phyloP scores from a whole-genome alignment of 495 filamentous ascomycete species.

The Trichoderma virens region DNA sequence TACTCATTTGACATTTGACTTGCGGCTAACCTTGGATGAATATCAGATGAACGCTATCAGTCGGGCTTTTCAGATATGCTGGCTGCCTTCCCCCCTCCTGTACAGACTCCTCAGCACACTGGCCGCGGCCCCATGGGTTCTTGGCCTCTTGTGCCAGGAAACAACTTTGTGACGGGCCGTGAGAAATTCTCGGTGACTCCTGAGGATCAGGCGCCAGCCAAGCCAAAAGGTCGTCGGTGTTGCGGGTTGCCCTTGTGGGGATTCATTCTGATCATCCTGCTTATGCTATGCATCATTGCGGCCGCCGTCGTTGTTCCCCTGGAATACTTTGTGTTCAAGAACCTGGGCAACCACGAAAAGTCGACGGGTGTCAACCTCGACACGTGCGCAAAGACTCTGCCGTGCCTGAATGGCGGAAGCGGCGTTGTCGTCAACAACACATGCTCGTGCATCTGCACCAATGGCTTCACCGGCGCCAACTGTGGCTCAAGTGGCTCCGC shows the following conservation, averaged over 20 bases:
- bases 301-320: slow-evolving; percentile 84
- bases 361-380: slow-evolving; percentile 25
- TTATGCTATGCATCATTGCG: slow-evolving; percentile 68
- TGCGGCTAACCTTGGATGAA: neutral
- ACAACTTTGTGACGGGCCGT: slow-evolving; percentile 5
- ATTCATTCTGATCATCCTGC: slow-evolving; percentile 61
- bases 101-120: slow-evolving; percentile 47
- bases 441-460: slow-evolving; percentile 81
- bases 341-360: slow-evolving; percentile 23
- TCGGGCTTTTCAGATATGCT: slow-evolving; percentile 79
- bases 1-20: neutral
- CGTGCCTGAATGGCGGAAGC: slow-evolving; percentile 76
- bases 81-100: slow-evolving; percentile 82
- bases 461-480: slow-evolving; percentile 72
- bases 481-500: slow-evolving; percentile 55
- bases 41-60: slow-evolving; percentile 27
- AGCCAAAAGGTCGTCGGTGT: slow-evolving; percentile 24
- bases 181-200: neutral
- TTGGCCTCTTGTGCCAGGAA: slow-evolving; percentile 32
- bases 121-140: slow-evolving; percentile 22
- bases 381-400: slow-evolving; percentile 44
- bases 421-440: slow-evolving; percentile 54
- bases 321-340: slow-evolving; percentile 66
- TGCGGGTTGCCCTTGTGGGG: slow-evolving; percentile 82
- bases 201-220: slow-evolving; percentile 12